Conservation (phyloP, 75 land plant genomes). For the Pinus tabuliformis region DNA sequence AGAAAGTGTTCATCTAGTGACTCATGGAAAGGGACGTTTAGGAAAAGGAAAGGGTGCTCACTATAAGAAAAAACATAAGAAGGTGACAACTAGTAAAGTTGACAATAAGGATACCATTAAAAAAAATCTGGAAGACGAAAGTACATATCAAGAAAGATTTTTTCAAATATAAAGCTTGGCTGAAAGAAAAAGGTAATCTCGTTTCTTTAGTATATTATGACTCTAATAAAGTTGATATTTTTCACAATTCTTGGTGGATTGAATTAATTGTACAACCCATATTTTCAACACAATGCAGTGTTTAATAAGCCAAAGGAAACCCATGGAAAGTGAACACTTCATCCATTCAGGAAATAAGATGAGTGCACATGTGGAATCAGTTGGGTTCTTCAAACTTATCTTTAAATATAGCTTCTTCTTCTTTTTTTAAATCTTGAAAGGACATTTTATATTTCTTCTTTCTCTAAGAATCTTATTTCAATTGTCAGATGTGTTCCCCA, state of each 20-base stretch:
- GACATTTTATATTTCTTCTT: conserved; percentile 12
- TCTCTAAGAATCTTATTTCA: conserved; percentile 8
- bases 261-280: conserved; percentile 5
- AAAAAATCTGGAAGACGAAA: too few relatives aligned
- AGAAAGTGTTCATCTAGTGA: conserved; percentile 9
- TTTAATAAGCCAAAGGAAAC: conserved; percentile 3
- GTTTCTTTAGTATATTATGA: conserved; percentile 11
- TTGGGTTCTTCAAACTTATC: conserved; percentile 6
- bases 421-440: conserved; percentile 6
- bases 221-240: conserved; percentile 9
- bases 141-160: too few relatives aligned
- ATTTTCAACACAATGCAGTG: conserved; percentile 4
- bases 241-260: conserved; percentile 10
- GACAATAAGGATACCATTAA: background rate
- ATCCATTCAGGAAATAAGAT: conserved; percentile 9
- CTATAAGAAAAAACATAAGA: background rate
- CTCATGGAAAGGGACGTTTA: background rate
- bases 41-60: background rate
- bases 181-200: conserved; percentile 8
- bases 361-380: conserved; percentile 8
- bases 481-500: background rate
- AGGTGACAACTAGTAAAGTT: background rate
- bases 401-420: background rate
- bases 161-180: conserved; percentile 10
- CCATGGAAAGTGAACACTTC: conserved; percentile 3